phyloP scores from a whole-genome alignment of 2,329 filamentous ascomycete species.

The Geosmithia flava region DNA sequence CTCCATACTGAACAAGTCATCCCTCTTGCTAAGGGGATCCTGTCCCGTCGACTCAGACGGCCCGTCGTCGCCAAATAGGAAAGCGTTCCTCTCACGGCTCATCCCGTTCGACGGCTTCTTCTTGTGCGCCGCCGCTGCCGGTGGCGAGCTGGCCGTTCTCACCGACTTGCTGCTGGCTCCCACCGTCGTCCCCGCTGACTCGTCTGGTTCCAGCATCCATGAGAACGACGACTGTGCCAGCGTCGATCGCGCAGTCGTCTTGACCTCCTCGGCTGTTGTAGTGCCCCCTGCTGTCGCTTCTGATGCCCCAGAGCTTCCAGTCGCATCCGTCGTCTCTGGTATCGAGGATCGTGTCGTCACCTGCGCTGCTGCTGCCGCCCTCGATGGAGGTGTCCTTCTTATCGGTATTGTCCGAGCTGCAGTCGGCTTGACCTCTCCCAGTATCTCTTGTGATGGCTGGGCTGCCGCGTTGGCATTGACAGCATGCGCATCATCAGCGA shows the following conservation, averaged over 20 bases:
- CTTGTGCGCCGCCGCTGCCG: constrained; percentile 16
- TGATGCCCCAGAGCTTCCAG: no score
- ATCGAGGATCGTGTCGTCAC: background rate
- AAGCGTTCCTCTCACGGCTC: constrained; percentile 43
- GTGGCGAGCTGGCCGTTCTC: constrained; percentile 15
- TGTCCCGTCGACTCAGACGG: constrained; percentile 20
- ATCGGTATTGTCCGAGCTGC: background rate
- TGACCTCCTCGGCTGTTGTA: constrained; percentile 23
- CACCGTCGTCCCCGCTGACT: constrained; percentile 9
- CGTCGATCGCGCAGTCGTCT: constrained; percentile 43
- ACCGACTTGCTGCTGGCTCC: constrained; percentile 9
- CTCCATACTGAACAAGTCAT: constrained; percentile 44
- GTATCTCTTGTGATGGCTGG: background rate
- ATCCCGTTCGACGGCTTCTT: constrained; percentile 29
- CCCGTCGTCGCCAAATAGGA: constrained; percentile 42
- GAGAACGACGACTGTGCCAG: constrained; percentile 66
- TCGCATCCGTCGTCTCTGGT: background rate
- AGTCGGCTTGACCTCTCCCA: background rate
- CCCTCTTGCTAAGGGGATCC: constrained; percentile 20
- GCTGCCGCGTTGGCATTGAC: background rate
- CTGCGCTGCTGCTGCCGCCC: background rate
- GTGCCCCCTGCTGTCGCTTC: constrained; percentile 4
- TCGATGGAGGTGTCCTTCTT: background rate
- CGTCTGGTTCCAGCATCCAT: constrained; percentile 60
- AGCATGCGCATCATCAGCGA: background rate